These are phyloP conservation scores for Dendryphion nanum DNA, from an alignment of 2,329 filamentous ascomycete species.

Conservation along the genomic window DNA sequence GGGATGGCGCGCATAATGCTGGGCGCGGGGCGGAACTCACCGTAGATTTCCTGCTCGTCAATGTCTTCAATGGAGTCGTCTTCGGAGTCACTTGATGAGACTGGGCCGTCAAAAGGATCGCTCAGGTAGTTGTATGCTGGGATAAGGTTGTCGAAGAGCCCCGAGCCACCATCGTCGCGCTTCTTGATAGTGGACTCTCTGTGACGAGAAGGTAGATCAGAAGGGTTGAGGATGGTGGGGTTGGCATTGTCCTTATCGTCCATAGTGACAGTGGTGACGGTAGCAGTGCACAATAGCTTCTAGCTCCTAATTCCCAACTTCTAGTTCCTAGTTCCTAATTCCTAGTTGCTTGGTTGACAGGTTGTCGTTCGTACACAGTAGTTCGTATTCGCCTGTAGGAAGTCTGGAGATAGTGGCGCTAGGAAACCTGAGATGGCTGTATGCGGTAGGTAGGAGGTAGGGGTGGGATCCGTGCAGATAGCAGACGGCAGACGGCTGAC, in stretches of 20 bases:
- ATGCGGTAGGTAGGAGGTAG: too few relatives aligned
- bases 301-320: too few relatives aligned
- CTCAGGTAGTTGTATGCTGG: constrained; percentile 49
- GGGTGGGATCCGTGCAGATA: too few relatives aligned
- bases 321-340: too few relatives aligned
- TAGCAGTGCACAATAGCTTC: too few relatives aligned
- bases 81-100: constrained; percentile 45
- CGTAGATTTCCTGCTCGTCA: constrained; percentile 96
- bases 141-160: constrained; percentile 55
- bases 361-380: too few relatives aligned
- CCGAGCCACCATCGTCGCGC: constrained; percentile 49
- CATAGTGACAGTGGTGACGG: constrained; percentile 29
- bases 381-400: too few relatives aligned
- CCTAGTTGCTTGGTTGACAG: too few relatives aligned
- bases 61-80: constrained; percentile 75
- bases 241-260: constrained; percentile 72
- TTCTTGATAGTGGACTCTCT: constrained; percentile 42
- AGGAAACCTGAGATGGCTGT: too few relatives aligned
- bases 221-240: constrained; percentile 84
- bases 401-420: too few relatives aligned
- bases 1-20: background rate
- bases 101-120: constrained; percentile 48
- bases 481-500: too few relatives aligned
- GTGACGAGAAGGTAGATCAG: constrained; percentile 81
- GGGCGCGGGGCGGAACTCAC: constrained; percentile 45